Evolutionary conservation across 2,329 filamentous ascomycete genomes (phyloP).

Genomic region (Aspergillus terreus): DNA sequence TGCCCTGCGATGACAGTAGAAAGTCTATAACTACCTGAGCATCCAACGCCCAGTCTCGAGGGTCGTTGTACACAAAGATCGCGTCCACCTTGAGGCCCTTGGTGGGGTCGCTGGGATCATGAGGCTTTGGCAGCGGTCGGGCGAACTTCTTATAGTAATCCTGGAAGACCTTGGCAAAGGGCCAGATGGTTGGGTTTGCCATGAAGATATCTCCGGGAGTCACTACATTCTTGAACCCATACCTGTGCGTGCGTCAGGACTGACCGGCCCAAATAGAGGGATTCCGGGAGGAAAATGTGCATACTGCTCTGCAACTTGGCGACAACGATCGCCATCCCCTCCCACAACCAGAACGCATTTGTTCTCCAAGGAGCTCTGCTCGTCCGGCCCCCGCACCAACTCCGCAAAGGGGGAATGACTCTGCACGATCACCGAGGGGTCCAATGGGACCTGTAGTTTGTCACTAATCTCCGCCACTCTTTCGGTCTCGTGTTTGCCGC

Average conservation of each 20-base stretch:
- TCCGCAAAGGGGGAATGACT: constrained; percentile 86
- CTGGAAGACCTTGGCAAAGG: constrained; percentile 68
- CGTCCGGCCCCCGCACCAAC: constrained; percentile 58
- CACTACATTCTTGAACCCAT: constrained; percentile 78
- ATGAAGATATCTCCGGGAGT: constrained; percentile 80
- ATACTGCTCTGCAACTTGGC: constrained; percentile 67
- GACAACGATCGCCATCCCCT: constrained; percentile 63
- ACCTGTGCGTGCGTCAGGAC: constrained; percentile 32
- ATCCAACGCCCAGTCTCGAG: constrained; percentile 92
- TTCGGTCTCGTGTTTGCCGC: constrained; percentile 75
- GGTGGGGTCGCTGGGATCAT: constrained; percentile 39
- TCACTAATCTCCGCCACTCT: constrained; percentile 66
- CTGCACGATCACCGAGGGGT: constrained; percentile 72
- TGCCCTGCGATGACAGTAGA: constrained; percentile 71
- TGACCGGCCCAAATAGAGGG: neutral
- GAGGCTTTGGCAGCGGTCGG: constrained; percentile 31
- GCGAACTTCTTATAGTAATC: constrained; percentile 56
- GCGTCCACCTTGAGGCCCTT: constrained; percentile 75
- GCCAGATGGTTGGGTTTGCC: constrained; percentile 73
- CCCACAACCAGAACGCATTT: constrained; percentile 74
- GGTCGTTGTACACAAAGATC: constrained; percentile 92
- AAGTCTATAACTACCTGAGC: constrained; percentile 80
- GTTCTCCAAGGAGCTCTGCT: constrained; percentile 51
- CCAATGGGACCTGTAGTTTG: constrained; percentile 62
- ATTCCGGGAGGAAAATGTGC: neutral